Conservation (phyloP, 805 yeast genomes). For the Candida krabiensis region DNA sequence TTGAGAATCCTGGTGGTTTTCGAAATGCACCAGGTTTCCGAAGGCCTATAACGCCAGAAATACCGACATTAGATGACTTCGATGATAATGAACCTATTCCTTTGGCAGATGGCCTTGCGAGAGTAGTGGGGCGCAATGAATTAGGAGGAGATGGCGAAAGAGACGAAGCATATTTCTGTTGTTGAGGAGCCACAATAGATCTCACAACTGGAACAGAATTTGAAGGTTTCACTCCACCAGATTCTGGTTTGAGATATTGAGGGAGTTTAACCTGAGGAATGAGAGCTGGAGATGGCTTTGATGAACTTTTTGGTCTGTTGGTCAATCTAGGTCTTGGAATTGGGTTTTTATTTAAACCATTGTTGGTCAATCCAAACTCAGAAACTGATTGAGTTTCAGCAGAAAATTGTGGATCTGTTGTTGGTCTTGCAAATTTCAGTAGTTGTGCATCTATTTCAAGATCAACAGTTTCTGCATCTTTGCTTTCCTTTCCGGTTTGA, state of each 20-base stretch:
- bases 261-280: slow-evolving; percentile 29
- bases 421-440: slow-evolving; percentile 12
- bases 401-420: slow-evolving; percentile 1
- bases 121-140: slow-evolving; percentile 1
- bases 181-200: slow-evolving; percentile 15
- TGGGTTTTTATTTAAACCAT: slow-evolving; percentile 4
- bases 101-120: slow-evolving; percentile 11
- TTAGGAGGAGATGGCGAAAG: slow-evolving; percentile 1
- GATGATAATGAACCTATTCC: slow-evolving; percentile 11
- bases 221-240: slow-evolving; percentile 10
- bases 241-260: slow-evolving; percentile 31
- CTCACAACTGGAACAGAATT: slow-evolving; percentile 15
- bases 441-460: slow-evolving; percentile 10
- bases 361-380: slow-evolving; percentile 1
- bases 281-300: slow-evolving; percentile 10
- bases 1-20: slow-evolving; percentile 27
- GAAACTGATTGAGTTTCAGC: neutral
- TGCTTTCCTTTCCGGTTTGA: slow-evolving; percentile 2
- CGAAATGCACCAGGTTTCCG: slow-evolving; percentile 36
- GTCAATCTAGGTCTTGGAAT: slow-evolving; percentile 4
- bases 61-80: slow-evolving; percentile 1
- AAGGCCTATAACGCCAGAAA: slow-evolving; percentile 19
- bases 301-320: slow-evolving; percentile 1
- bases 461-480: slow-evolving; percentile 3
- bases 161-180: slow-evolving; percentile 2